These are phyloP conservation scores for Arthrobotrys sphaeroides DNA, from an alignment of 2,329 filamentous ascomycete genomes.

Conservation along the genomic window DNA sequence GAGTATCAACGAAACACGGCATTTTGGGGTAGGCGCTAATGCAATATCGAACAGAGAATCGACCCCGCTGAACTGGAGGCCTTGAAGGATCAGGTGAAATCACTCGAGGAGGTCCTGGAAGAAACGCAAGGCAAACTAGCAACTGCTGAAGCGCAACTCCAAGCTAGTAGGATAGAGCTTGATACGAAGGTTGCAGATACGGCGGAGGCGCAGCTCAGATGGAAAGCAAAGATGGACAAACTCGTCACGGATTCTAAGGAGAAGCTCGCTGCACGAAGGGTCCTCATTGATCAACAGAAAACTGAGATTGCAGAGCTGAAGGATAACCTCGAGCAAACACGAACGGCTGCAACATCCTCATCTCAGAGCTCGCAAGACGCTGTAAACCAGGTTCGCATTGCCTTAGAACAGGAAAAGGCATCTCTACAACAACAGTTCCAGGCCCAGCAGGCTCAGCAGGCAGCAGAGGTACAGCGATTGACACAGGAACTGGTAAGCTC, in stretches of 20 bases:
- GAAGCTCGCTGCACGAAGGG: conserved; percentile 46
- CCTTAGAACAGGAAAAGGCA: conserved; percentile 22
- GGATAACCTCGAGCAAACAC: conserved; percentile 27
- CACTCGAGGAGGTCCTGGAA: conserved; percentile 73
- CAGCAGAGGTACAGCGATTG: conserved; percentile 31
- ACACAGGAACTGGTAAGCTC: conserved; percentile 44
- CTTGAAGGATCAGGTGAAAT: conserved; percentile 79
- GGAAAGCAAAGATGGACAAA: conserved; percentile 55
- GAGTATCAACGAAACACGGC: conserved; percentile 24
- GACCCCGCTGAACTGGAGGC: conserved; percentile 92
- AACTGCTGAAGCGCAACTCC: conserved; percentile 59
- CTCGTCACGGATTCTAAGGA: conserved; percentile 57
- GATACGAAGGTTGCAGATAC: conserved; percentile 55
- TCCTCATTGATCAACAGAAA: conserved; percentile 47
- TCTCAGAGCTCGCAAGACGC: conserved; percentile 26
- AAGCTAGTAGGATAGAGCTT: conserved; percentile 48
- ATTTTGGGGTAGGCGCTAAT: not conserved
- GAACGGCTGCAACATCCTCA: conserved; percentile 16
- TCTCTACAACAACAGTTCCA: conserved; percentile 33
- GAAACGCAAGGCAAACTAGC: conserved; percentile 57
- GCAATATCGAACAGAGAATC: conserved; percentile 68
- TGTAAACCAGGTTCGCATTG: conserved; percentile 23
- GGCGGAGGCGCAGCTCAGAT: conserved; percentile 49
- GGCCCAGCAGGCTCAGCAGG: conserved; percentile 43
- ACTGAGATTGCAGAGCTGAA: conserved; percentile 35